These are phyloP conservation scores for Euphorbia tirucalli DNA, from an alignment of 345 rosid genomes.

Conservation along the genomic window DNA sequence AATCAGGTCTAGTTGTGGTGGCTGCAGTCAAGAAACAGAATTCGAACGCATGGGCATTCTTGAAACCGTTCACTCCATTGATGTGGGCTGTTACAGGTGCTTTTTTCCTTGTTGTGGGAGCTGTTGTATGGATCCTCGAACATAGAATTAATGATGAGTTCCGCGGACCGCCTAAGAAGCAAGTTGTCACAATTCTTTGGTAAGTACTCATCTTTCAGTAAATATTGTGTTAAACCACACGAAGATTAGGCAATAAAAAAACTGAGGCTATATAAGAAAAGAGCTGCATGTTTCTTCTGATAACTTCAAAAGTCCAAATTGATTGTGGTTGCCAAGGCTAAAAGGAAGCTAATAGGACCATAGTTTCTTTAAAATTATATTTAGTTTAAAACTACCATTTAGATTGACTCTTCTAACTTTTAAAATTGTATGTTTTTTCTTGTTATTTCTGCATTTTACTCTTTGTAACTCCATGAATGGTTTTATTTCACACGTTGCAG, in stretches of 20 bases:
- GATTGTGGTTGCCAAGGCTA: not conserved
- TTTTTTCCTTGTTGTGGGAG: conserved; percentile 73
- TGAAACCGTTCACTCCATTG: conserved; percentile 66
- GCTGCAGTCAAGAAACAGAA: conserved; percentile 69
- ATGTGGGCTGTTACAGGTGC: conserved; percentile 83
- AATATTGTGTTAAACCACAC: no score
- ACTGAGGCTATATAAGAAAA: not conserved
- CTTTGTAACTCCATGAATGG: no score
- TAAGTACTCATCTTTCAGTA: conserved; percentile 30
- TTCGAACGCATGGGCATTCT: conserved; percentile 72
- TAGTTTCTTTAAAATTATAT: no score
- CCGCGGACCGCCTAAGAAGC: conserved; percentile 79
- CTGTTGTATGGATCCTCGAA: conserved; percentile 87
- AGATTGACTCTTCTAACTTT: no score
- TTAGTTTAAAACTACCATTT: no score
- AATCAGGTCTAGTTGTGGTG: conserved; percentile 87
- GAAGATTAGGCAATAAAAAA: not conserved
- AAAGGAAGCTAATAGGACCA: not conserved
- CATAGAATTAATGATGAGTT: conserved; percentile 86
- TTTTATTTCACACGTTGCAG: conserved; percentile 37
- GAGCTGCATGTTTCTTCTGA: no score
- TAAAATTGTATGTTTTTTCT: no score
- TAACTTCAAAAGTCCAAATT: no score
- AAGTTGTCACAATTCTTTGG: conserved; percentile 68
- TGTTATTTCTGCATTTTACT: no score